These are phyloP conservation scores for Pterocarpus santalinus DNA, from an alignment of 306 rosid genomes.

Conservation along the genomic window DNA sequence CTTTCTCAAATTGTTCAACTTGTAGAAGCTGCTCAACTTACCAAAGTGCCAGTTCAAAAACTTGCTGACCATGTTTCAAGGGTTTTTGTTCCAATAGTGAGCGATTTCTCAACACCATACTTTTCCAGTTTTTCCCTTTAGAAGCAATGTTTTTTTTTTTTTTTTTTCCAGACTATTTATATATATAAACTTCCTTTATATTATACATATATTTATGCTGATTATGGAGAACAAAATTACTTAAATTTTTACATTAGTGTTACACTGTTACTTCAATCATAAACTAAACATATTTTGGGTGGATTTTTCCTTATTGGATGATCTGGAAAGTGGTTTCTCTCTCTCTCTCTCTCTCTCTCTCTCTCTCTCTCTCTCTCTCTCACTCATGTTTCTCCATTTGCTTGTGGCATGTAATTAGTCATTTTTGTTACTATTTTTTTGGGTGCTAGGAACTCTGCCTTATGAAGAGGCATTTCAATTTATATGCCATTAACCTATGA, in stretches of 20 bases:
- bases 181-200: neutral
- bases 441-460: neutral
- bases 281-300: slow-evolving; percentile 1
- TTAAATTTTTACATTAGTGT: too few relatives aligned
- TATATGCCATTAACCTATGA: neutral
- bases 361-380: neutral
- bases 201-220: neutral
- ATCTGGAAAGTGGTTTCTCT: neutral
- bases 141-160: too few relatives aligned
- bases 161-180: too few relatives aligned
- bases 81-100: slow-evolving; percentile 90
- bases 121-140: neutral
- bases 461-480: neutral
- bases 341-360: neutral
- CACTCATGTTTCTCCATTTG: neutral
- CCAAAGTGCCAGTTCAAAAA: slow-evolving; percentile 94
- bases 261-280: too few relatives aligned
- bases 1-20: slow-evolving; percentile 97
- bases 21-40: slow-evolving; percentile 95
- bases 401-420: neutral
- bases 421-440: neutral
- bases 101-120: slow-evolving; percentile 35
- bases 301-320: neutral
- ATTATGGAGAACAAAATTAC: neutral
- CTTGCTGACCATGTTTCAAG: slow-evolving; percentile 87